Evolutionary conservation across 495 filamentous ascomycete genomes (phyloP).

Genomic region (Aspergillus homomorphus): DNA sequence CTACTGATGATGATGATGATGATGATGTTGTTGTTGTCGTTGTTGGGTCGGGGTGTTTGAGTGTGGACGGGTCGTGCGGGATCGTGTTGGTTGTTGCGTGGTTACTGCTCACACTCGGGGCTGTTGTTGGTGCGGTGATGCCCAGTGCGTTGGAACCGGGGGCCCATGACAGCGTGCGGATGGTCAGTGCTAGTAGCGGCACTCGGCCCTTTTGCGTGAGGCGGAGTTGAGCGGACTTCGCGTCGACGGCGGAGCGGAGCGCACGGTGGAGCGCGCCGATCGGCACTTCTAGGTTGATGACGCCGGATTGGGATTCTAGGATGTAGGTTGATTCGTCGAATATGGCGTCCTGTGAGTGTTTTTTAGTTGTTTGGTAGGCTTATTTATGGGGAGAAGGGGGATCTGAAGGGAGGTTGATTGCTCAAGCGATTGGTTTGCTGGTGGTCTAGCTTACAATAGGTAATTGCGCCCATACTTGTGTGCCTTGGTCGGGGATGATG

Average conservation of each 20-base stretch:
- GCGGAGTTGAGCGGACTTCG: conserved; percentile 74
- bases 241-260: conserved; percentile 75
- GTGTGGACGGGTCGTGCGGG: no score
- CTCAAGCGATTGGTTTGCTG: neutral
- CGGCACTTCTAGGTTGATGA: conserved; percentile 94
- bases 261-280: conserved; percentile 76
- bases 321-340: conserved; percentile 74
- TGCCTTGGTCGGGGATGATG: conserved; percentile 86
- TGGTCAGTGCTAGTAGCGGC: conserved; percentile 81
- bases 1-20: no score
- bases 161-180: conserved; percentile 56
- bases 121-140: conserved; percentile 22
- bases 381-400: neutral
- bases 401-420: neutral
- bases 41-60: neutral
- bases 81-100: neutral
- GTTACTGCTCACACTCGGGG: neutral
- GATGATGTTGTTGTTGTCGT: neutral
- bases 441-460: conserved; percentile 57
- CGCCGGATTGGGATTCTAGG: conserved; percentile 74
- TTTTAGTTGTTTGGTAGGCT: conserved; percentile 1
- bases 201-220: conserved; percentile 87
- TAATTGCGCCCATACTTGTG: conserved; percentile 83
- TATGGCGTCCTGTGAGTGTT: conserved; percentile 60
- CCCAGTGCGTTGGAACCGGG: conserved; percentile 46